A percentile compares a stretch with the other conserved stretches of the same genome.
These are phyloP conservation scores for Stygiomarasmius scandens DNA, from an alignment of 1,284 basidiomycete species.

Conservation along the genomic window DNA sequence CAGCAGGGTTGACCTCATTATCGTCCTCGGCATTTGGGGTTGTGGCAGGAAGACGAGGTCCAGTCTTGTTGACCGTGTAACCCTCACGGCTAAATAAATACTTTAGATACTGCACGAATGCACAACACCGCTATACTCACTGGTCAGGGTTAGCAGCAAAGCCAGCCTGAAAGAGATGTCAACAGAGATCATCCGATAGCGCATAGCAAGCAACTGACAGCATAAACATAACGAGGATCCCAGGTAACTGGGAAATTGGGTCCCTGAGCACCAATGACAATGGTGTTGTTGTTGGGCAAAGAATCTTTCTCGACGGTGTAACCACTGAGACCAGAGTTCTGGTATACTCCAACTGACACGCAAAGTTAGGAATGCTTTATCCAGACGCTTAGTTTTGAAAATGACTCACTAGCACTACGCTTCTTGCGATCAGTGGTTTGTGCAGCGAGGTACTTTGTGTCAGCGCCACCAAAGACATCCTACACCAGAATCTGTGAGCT, in stretches of 20 bases:
- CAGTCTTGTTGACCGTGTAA: slow-evolving; percentile 34
- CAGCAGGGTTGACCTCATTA: slow-evolving; percentile 35
- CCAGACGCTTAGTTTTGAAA: neutral
- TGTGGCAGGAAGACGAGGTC: slow-evolving; percentile 39
- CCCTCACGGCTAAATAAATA: slow-evolving; percentile 34
- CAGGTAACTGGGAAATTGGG: slow-evolving; percentile 47
- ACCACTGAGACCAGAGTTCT: slow-evolving; percentile 40
- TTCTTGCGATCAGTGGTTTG: slow-evolving; percentile 39
- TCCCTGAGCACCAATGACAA: slow-evolving; percentile 39
- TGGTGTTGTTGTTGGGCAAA: slow-evolving; percentile 38
- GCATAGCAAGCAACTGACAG: slow-evolving; percentile 25
- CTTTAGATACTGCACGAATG: neutral
- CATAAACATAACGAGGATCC: slow-evolving; percentile 44
- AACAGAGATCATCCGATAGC: neutral
- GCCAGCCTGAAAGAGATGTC: slow-evolving; percentile 28
- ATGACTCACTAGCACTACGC: slow-evolving; percentile 32
- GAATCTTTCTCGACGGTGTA: slow-evolving; percentile 38
- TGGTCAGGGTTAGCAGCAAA: slow-evolving; percentile 44
- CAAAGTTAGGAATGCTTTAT: neutral
- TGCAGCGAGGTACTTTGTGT: slow-evolving; percentile 42
- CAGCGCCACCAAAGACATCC: slow-evolving; percentile 46
- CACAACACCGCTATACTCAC: slow-evolving; percentile 23
- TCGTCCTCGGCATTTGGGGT: slow-evolving; percentile 20
- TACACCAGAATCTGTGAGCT: slow-evolving; percentile 12
- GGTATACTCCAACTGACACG: slow-evolving; percentile 37